Percentiles rank a stretch among this genome's conserved stretches.
These are phyloP conservation scores for Hamigera avellanea DNA, from an alignment of 495 filamentous ascomycete genomes.

Conservation along the genomic window DNA sequence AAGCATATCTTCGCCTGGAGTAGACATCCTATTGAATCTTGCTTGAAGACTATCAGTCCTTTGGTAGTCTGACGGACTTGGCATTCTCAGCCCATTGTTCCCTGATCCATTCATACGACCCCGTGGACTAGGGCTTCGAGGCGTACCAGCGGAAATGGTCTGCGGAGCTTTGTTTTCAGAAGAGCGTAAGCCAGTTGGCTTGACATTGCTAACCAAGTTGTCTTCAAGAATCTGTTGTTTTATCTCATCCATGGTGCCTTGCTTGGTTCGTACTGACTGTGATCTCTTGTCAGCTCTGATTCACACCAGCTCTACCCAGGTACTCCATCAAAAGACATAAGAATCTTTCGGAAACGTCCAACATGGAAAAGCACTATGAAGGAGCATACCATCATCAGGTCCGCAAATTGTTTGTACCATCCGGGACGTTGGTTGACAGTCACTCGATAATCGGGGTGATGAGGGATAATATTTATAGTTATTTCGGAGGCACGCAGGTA, in stretches of 20 bases:
- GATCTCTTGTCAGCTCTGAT: constrained; percentile 3
- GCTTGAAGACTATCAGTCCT: constrained; percentile 9
- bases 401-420: constrained; percentile 31
- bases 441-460: constrained; percentile 50
- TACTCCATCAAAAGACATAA: too few species aligned
- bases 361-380: too few species aligned
- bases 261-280: constrained; percentile 34
- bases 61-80: constrained; percentile 32
- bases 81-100: constrained; percentile 23
- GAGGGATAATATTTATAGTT: constrained; percentile 59
- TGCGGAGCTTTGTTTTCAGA: background rate
- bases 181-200: constrained; percentile 12
- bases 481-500: constrained; percentile 74
- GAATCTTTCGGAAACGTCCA: too few species aligned
- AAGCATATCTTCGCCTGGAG: constrained; percentile 24
- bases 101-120: constrained; percentile 15
- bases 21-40: constrained; percentile 15
- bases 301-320: background rate
- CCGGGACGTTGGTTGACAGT: constrained; percentile 19
- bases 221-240: constrained; percentile 34
- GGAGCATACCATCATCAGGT: constrained; percentile 27
- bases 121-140: constrained; percentile 3
- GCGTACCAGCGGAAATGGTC: too few species aligned
- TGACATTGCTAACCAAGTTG: constrained; percentile 23
- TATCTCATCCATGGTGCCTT: constrained; percentile 33